Evolutionary conservation across 371 early-diverging fungal species (phyloP), one percentile per base, ranked within the genome.

Genomic region (Circinella minor): DNA sequence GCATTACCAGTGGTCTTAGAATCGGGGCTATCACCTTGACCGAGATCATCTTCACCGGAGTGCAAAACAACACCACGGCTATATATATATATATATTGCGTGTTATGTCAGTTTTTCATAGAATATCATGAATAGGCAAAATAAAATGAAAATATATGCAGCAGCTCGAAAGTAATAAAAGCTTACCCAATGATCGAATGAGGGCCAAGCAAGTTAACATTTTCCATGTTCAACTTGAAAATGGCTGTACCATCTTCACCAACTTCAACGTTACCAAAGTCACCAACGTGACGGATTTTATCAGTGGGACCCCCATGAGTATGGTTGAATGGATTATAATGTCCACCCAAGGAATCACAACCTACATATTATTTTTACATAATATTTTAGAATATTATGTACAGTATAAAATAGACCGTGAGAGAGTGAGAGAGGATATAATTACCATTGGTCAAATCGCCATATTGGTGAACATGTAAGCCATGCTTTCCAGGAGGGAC

Each of bases 21-120:
- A 37, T 89, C 84, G 73, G 90, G 91, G 75, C 92, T 86, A 62
- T 85, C 87, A 69, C 92, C 93, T 70, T 81, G 80, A 77, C 95
- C 95, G 68, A 93, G 88, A 77, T 95, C 95, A 80, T 95, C 96
- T 73, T 85, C 86, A 61, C 83, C 91, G 63, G 84, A 89, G 80
- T 95, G 95, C 55, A 94, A 88, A 59, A 95, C 94, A 60, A 96
- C 74, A 64, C 93, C 92, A 73, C 95, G 93, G 39, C 90, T 89
- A 77, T 39, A 37, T 59, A 46, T 43, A 39, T 39, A 39, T 39
- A 43, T 3, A 43, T 43, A 43, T 9, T 9, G 43, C 6, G 43
- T 43, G 9, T 43, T 11, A 43, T 43, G 43, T 11, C 6, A 9
- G 43, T 9, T 43, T 43, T 43, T 43, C 3, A 43, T 43, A 43